Conservation (phyloP, 169 alveolate species). For the Plasmodium fragile region DNA sequence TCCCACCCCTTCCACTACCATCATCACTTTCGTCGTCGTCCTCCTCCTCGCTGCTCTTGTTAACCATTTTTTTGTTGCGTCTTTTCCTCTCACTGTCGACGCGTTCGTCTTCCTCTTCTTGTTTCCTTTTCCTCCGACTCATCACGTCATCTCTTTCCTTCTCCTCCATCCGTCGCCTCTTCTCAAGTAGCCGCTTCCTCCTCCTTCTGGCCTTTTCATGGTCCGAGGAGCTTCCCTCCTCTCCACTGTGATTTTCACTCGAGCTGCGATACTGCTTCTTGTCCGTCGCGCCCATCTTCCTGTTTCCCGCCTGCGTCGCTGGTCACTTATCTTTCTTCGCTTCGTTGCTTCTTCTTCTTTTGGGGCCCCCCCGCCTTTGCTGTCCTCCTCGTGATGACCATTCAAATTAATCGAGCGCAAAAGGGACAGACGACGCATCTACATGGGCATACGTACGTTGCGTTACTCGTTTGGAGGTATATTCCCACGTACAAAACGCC, state of each 20-base stretch:
- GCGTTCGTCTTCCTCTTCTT: not conserved
- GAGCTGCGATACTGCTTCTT: slow-evolving; percentile 32
- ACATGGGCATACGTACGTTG: not conserved
- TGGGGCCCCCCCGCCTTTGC: not conserved
- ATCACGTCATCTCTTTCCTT: not conserved
- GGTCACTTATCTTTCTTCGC: not conserved
- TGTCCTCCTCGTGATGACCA: not conserved
- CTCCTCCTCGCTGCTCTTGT: not conserved
- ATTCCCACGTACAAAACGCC: not conserved
- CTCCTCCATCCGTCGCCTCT: not conserved
- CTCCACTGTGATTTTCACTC: not conserved
- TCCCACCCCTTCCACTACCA: not conserved
- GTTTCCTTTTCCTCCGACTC: not conserved
- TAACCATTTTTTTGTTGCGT: not conserved
- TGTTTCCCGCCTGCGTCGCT: not conserved
- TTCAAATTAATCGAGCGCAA: not conserved
- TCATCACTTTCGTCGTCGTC: not conserved
- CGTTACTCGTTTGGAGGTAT: not conserved
- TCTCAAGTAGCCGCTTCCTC: slow-evolving; percentile 3
- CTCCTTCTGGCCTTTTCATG: slow-evolving; percentile 13
- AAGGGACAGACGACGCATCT: not conserved
- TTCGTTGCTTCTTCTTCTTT: not conserved
- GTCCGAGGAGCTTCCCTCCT: slow-evolving; percentile 21
- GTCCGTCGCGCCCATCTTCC: slow-evolving; percentile 9
- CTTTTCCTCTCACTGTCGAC: not conserved